Conservation (phyloP, 805 yeast genomes). For the Candida mattraensis region DNA sequence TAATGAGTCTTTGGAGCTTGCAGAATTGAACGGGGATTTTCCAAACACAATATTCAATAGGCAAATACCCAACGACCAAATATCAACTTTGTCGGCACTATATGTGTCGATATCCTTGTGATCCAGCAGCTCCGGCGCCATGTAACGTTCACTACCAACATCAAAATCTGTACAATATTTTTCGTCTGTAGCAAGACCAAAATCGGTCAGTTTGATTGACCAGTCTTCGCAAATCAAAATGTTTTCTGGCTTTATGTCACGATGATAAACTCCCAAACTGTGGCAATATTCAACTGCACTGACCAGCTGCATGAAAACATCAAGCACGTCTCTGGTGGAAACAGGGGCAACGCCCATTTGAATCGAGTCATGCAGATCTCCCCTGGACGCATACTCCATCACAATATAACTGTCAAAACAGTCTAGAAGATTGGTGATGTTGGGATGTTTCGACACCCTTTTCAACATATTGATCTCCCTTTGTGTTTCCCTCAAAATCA, state of each 20-base stretch:
- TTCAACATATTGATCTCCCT: slow-evolving; percentile 68
- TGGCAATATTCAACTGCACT: slow-evolving; percentile 54
- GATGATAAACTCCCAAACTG: slow-evolving; percentile 46
- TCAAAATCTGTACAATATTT: slow-evolving; percentile 69
- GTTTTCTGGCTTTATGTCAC: slow-evolving; percentile 60
- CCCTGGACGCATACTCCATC: slow-evolving; percentile 83
- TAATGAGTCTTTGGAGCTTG: slow-evolving; percentile 72
- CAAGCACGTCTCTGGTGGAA: slow-evolving; percentile 53
- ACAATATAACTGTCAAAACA: slow-evolving; percentile 52
- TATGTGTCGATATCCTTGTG: slow-evolving; percentile 51
- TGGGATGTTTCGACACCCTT: slow-evolving; percentile 55
- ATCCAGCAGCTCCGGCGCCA: slow-evolving; percentile 93
- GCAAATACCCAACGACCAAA: slow-evolving; percentile 89
- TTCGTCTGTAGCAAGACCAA: slow-evolving; percentile 57
- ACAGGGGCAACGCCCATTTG: slow-evolving; percentile 63
- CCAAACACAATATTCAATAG: slow-evolving; percentile 83
- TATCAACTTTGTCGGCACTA: slow-evolving; percentile 78
- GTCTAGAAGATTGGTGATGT: slow-evolving; percentile 47
- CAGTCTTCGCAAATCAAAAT: slow-evolving; percentile 54
- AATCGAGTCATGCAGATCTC: slow-evolving; percentile 82
- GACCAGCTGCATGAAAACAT: slow-evolving; percentile 50
- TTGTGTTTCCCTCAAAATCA: slow-evolving; percentile 55
- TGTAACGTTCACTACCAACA: slow-evolving; percentile 86
- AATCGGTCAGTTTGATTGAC: slow-evolving; percentile 57
- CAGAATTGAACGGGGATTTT: slow-evolving; percentile 81